phyloP scores from a whole-genome alignment of 73 alveolate genomes.

The Tetrahymena thermophila region DNA sequence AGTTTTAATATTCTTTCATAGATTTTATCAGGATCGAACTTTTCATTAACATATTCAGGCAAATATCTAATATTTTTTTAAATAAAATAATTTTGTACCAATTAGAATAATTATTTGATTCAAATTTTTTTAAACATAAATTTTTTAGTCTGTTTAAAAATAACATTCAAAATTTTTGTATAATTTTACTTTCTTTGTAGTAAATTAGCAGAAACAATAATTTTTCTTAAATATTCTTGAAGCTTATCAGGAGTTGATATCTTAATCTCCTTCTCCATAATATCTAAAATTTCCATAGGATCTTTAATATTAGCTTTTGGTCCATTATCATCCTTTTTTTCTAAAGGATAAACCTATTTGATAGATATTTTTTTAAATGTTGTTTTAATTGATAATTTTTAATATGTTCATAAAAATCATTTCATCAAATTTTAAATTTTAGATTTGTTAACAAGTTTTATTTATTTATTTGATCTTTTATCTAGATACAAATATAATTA shows the following conservation, averaged over 20 bases:
- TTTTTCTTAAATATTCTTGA: constrained; percentile 26
- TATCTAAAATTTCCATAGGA: constrained; percentile 19
- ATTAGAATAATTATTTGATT: background rate
- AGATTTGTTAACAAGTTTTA: too few species aligned
- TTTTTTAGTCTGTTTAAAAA: too few species aligned
- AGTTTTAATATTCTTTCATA: constrained; percentile 31
- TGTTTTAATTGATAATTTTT: too few species aligned
- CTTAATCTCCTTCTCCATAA: constrained; percentile 26
- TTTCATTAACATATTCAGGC: constrained; percentile 22
- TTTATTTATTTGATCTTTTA: too few species aligned
- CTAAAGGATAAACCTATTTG: background rate
- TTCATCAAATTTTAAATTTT: too few species aligned
- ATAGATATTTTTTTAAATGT: background rate
- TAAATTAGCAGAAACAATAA: constrained; percentile 27
- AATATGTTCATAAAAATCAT: too few species aligned
- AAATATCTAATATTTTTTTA: background rate
- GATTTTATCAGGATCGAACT: constrained; percentile 33
- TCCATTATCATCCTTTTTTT: constrained; percentile 17
- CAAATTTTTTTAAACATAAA: background rate
- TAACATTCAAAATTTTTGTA: too few species aligned
- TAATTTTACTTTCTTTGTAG: background rate
- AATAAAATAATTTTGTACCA: background rate
- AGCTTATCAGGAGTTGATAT: constrained; percentile 29
- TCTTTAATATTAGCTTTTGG: constrained; percentile 29
- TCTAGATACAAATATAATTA: too few species aligned